Base-by-base conservation (phyloP, 1,139 yeast species). In the Arxiozyma slooffiae region DNA sequence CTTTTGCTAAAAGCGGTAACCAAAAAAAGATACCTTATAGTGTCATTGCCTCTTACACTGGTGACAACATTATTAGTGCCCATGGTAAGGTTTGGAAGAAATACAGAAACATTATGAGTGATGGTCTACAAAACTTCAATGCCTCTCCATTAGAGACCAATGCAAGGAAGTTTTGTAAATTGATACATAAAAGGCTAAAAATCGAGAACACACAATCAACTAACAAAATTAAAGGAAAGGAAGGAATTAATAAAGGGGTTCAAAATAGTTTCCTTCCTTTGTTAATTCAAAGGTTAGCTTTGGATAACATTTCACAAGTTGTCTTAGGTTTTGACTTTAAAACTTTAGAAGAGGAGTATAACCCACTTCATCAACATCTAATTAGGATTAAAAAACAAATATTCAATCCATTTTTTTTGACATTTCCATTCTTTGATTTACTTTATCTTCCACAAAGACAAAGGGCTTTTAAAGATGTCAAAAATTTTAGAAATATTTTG, bases 21-120 rank as follows among this genome's bases (percentile, higher is more conserved):
- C 82, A 79, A 38, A 68, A 71, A 47, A 80, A 80, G 58, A 79
- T 79, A 18, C 84, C 85, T 0, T 70, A 76, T 51, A 73, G 83
- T 7, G 77, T 79, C 1, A 60, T 80, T 38, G 75, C 83, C 0
- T 69, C 70, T 9, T 80, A 80, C 55, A 78, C 84, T 0, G 85
- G 85, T 0, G 84, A 80, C 54, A 80, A 80, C 59, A 71, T 80
- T 2, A 80, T 80, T 30, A 79, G 84, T 57, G 77, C 84, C 0
- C 82, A 79, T 59, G 82, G 82, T 0, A 62, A 64, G 2, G 60
- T 63, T n/a, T 80, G 85, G 85, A 75, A 63, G 53, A 55, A 64
- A 8, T 80, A 78, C 57, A 67, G 85, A 52, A 64, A 63, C 4
- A 61, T 75, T 20, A 60, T 80, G 41, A 73, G 79, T 4, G 67